Conservation (phyloP, 2,329 filamentous ascomycete species). For the Penicillium sp. region DNA sequence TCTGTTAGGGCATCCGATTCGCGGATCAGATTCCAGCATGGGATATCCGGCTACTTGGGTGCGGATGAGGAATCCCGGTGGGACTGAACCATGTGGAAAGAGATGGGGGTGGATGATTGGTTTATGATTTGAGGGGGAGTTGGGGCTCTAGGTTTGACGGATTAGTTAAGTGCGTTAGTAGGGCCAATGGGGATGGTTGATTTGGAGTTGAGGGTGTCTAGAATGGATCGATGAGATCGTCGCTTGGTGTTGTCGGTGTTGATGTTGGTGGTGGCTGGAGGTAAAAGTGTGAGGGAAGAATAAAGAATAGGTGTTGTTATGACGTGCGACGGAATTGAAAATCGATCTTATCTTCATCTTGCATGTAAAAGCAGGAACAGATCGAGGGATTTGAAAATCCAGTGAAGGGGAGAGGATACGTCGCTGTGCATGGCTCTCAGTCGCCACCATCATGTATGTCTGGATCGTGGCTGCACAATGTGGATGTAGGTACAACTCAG, state of each 20-base stretch:
- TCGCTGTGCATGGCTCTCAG: background rate
- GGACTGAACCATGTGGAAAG: background rate
- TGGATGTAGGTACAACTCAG: background rate
- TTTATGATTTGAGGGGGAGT: background rate
- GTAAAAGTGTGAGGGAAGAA: background rate
- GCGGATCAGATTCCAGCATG: too few species aligned
- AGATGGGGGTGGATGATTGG: background rate
- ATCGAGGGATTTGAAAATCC: background rate
- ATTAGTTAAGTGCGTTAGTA: background rate
- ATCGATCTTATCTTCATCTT: conserved; percentile 3
- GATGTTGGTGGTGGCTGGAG: background rate
- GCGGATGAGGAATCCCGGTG: background rate
- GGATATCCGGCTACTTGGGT: too few species aligned
- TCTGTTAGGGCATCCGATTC: too few species aligned
- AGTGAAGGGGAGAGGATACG: background rate
- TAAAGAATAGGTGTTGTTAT: background rate
- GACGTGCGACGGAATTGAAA: too few species aligned
- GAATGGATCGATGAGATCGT: background rate
- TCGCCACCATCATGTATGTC: background rate
- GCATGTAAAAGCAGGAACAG: background rate
- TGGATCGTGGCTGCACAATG: background rate
- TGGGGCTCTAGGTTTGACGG: background rate
- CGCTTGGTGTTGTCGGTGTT: background rate
- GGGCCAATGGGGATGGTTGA: background rate
- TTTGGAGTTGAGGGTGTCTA: background rate